Percentiles rank a stretch among this genome's conserved stretches.
phyloP scores from a whole-genome alignment of 129 eudicot genomes.

The Sambucus nigra region DNA sequence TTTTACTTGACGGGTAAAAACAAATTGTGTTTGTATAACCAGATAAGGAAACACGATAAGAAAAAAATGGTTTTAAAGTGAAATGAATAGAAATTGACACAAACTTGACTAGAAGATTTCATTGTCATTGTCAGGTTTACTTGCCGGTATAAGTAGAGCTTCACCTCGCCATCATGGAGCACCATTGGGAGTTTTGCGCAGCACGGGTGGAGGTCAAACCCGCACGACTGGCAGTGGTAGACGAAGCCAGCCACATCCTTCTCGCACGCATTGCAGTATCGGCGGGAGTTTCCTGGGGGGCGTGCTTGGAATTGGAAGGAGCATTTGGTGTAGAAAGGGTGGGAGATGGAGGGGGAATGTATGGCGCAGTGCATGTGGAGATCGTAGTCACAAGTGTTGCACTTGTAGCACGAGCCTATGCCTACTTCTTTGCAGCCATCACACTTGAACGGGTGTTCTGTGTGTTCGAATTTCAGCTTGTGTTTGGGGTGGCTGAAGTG shows the following conservation, averaged over 20 bases:
- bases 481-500: constrained; percentile 78
- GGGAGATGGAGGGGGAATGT: constrained; percentile 50
- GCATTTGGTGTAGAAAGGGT: constrained; percentile 79
- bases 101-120: too few species aligned
- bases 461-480: constrained; percentile 50
- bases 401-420: constrained; percentile 68
- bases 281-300: constrained; percentile 55
- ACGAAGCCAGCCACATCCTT: constrained; percentile 57
- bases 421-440: constrained; percentile 93
- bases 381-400: constrained; percentile 55
- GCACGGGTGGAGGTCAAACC: constrained; percentile 89
- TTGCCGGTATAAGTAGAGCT: constrained; percentile 41
- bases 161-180: constrained; percentile 61
- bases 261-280: constrained; percentile 83
- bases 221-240: constrained; percentile 71
- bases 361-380: constrained; percentile 72
- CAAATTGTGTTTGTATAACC: too few species aligned
- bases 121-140: too few species aligned
- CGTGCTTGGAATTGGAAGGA: constrained; percentile 45
- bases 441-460: constrained; percentile 71
- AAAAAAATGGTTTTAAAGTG: too few species aligned
- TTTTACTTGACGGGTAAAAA: too few species aligned
- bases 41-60: too few species aligned
- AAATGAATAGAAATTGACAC: too few species aligned
- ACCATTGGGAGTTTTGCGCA: constrained; percentile 82